Base-by-base conservation (phyloP, 2,329 filamentous ascomycete species). In the Stachybotrys chartarum region DNA sequence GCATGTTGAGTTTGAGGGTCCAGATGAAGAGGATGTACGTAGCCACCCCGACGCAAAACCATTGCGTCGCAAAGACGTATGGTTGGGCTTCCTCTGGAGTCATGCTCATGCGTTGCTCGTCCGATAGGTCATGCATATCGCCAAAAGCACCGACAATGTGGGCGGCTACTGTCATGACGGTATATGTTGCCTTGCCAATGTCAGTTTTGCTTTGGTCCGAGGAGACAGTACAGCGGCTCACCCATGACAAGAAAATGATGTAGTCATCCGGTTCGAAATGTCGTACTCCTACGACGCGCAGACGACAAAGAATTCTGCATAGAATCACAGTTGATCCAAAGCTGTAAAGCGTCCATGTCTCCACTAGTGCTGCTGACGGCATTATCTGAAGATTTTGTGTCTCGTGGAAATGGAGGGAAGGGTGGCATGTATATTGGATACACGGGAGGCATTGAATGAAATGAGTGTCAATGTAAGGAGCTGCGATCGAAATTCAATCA, bases 1-100 rank as follows among this genome's bases (percentile, higher is more conserved):
- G 56, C 67, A 73, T 71, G 58, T 71, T 70, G 24, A 73, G 56
- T 50, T 72, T 73, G 42, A 73, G 58, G 1, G 64, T 64, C 71
- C 71, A 74, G 44, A 73, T 60, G 55, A 60, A 60, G 4, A 60
- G 46, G 12, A 55, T 54, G n/a, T 60, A 60, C 10, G 58, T 60
- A 2, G 55, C 56, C 16, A 60, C 56, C 16, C 58, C 58, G 8
- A 51, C 57, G 51, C 58, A 60, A 45, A 60, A 60, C 58, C 58
- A 60, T n/a, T 60, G 55, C n/a, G 58, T 60, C 3, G 50, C 58
- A 51, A 54, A 56, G 18, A 59, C 50, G 52, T 54, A 59, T 10
- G 57, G 39, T 12, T 51, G 35, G 11, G 56, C 56, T 32, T 57
- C 42, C 5, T 56, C 52, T 7, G 52, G 24, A 8, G 54, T 52